Evolutionary conservation across 805 yeast genomes (phyloP).

Genomic region (Metschnikowia aberdeeniae): DNA sequence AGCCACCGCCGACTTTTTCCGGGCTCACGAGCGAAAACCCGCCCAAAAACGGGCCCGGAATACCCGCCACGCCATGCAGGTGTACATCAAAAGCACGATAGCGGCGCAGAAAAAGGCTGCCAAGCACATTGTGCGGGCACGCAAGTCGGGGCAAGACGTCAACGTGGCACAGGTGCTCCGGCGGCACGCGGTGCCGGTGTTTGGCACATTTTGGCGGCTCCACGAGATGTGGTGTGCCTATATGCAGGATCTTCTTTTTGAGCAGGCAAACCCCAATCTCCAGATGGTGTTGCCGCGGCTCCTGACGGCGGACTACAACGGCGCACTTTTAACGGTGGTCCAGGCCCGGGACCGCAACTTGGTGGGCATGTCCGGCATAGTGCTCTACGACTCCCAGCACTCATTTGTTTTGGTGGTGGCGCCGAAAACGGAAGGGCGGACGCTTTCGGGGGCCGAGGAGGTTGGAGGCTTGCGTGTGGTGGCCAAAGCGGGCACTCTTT

Average conservation of each 20-base stretch:
- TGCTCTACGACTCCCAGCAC: slow-evolving; percentile 79
- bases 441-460: slow-evolving; percentile 24
- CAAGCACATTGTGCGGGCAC: slow-evolving; percentile 34
- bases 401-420: slow-evolving; percentile 61
- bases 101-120: slow-evolving; percentile 36
- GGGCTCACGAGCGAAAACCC: slow-evolving; percentile 10
- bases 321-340: slow-evolving; percentile 59
- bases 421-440: slow-evolving; percentile 17
- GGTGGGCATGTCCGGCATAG: slow-evolving; percentile 68
- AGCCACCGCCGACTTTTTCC: slow-evolving; percentile 2
- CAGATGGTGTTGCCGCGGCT: slow-evolving; percentile 48
- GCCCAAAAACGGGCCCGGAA: slow-evolving; percentile 19
- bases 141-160: slow-evolving; percentile 14
- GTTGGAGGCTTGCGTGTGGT: slow-evolving; percentile 66
- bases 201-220: slow-evolving; percentile 50
- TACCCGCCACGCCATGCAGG: slow-evolving; percentile 40
- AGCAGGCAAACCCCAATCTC: slow-evolving; percentile 22
- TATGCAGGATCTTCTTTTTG: slow-evolving; percentile 51
- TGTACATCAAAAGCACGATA: slow-evolving; percentile 36
- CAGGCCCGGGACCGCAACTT: slow-evolving; percentile 53
- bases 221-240: slow-evolving; percentile 73
- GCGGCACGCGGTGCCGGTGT: slow-evolving; percentile 34
- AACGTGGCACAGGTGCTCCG: slow-evolving; percentile 22
- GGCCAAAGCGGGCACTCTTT: slow-evolving; percentile 64
- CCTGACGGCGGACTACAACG: slow-evolving; percentile 77